Percentiles rank a stretch among this genome's conserved stretches.
Conservation (phyloP, 768 basidiomycete genomes). For the Agaricus blazei region DNA sequence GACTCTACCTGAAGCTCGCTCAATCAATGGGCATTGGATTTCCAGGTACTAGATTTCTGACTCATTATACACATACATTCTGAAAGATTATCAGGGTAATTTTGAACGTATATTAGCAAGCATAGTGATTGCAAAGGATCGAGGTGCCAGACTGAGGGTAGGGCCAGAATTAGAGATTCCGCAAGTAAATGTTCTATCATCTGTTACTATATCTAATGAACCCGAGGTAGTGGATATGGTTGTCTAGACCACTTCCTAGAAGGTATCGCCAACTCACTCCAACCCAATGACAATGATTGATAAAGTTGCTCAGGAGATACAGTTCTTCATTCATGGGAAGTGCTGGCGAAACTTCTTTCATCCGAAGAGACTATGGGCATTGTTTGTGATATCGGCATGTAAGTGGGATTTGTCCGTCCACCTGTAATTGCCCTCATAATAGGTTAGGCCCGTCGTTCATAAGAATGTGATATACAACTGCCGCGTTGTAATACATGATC, state of each 20-base stretch:
- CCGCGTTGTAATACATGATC: slow-evolving; percentile 81
- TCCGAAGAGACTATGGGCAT: slow-evolving; percentile 80
- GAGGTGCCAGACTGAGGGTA: slow-evolving; percentile 87
- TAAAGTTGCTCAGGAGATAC: slow-evolving; percentile 70
- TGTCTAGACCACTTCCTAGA: slow-evolving; percentile 98
- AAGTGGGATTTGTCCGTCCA: slow-evolving; percentile 19
- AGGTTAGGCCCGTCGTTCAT: slow-evolving; percentile 88
- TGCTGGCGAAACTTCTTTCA: slow-evolving; percentile 83
- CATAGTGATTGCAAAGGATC: slow-evolving; percentile 81
- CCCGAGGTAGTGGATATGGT: slow-evolving; percentile 75
- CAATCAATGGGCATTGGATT: slow-evolving; percentile 97
- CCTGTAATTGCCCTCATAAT: background rate
- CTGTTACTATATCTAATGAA: background rate
- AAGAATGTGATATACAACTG: slow-evolving; percentile 99
- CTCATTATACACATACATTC: background rate
- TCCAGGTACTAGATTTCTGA: slow-evolving; percentile 51
- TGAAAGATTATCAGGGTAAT: slow-evolving; percentile 64
- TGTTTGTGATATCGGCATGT: slow-evolving; percentile 97
- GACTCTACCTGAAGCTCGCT: slow-evolving; percentile 55
- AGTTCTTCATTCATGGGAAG: slow-evolving; percentile 95
- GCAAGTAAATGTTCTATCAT: slow-evolving; percentile 31
- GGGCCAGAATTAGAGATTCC: slow-evolving; percentile 97
- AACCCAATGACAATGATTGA: background rate
- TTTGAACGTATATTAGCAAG: slow-evolving; percentile 86
- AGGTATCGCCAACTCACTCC: slow-evolving; percentile 39